phyloP scores from a whole-genome alignment of 2,329 filamentous ascomycete species.

The Cladosporium sphaerospermum region DNA sequence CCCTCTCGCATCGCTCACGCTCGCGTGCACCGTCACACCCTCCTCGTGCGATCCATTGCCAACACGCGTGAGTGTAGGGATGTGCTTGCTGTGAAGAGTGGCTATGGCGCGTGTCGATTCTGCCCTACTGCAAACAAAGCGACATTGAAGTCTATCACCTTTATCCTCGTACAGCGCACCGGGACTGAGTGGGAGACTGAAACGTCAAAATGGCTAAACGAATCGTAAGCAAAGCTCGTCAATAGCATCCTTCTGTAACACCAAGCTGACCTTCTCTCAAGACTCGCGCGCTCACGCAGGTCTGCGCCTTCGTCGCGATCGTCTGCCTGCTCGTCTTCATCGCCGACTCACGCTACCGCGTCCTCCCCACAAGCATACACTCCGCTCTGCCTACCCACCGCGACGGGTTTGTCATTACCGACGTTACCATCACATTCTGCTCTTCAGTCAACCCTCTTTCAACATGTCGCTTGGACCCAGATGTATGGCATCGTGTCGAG shows the following conservation, averaged over 20 bases:
- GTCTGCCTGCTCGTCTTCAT: constrained; percentile 66
- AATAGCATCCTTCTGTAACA: not conserved
- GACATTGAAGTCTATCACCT: no score
- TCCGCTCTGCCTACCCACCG: constrained; percentile 81
- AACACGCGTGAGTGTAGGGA: no score
- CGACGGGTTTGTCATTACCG: constrained; percentile 76
- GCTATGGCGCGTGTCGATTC: not conserved
- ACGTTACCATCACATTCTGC: constrained; percentile 72
- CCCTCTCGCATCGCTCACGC: not conserved
- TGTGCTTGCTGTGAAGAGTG: not conserved
- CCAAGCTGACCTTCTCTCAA: constrained; percentile 16
- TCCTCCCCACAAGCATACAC: constrained; percentile 80
- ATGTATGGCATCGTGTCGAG: constrained; percentile 75
- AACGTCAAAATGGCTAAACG: constrained; percentile 8
- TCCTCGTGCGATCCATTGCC: no score
- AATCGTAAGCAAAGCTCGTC: not conserved
- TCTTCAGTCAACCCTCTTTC: constrained; percentile 58
- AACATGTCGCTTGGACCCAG: constrained; percentile 62
- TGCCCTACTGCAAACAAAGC: no score
- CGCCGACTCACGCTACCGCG: constrained; percentile 81
- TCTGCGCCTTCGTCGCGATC: constrained; percentile 58
- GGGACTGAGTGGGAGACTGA: no score
- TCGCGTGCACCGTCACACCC: not conserved
- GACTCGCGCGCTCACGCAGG: constrained; percentile 65
- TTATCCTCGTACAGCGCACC: no score